These are phyloP conservation scores for Paraglomus brasilianum DNA, from an alignment of 192 early-diverging fungal species.

Conservation along the genomic window DNA sequence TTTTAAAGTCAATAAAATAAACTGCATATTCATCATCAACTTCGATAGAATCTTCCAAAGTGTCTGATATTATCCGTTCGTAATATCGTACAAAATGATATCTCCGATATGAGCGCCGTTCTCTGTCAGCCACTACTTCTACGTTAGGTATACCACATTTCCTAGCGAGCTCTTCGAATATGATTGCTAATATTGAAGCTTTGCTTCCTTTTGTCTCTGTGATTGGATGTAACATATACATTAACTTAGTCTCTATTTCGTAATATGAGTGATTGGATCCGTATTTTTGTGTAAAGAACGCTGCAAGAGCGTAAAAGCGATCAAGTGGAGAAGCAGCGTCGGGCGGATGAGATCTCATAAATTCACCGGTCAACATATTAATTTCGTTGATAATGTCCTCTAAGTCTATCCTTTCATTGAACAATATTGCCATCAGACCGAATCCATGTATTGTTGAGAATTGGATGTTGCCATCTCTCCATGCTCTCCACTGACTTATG, in stretches of 20 bases:
- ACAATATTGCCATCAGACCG: conserved; percentile 25
- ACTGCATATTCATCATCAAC: background rate
- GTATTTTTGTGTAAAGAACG: conserved; percentile 21
- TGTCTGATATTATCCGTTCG: conserved; percentile 12
- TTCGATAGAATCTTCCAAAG: background rate
- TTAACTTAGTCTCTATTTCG: conserved; percentile 26
- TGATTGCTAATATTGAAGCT: conserved; percentile 14
- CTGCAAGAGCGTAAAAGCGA: background rate
- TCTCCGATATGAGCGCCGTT: conserved; percentile 14
- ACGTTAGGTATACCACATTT: conserved; percentile 18
- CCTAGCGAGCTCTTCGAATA: conserved; percentile 20
- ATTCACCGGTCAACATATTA: conserved; percentile 19
- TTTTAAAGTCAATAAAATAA: conserved; percentile 31
- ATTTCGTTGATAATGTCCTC: conserved; percentile 10
- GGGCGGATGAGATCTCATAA: conserved; percentile 5
- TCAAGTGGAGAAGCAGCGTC: background rate
- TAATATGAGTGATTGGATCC: conserved; percentile 7
- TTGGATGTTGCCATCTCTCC: background rate
- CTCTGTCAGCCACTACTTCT: conserved; percentile 21
- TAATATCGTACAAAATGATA: conserved; percentile 23
- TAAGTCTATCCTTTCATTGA: conserved; percentile 22
- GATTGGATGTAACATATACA: conserved; percentile 16
- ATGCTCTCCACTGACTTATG: conserved; percentile 27
- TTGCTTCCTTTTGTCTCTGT: conserved; percentile 27
- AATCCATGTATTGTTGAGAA: conserved; percentile 19